phyloP scores from a whole-genome alignment of 208 protist genomes.

The Strigomonas culicis region DNA sequence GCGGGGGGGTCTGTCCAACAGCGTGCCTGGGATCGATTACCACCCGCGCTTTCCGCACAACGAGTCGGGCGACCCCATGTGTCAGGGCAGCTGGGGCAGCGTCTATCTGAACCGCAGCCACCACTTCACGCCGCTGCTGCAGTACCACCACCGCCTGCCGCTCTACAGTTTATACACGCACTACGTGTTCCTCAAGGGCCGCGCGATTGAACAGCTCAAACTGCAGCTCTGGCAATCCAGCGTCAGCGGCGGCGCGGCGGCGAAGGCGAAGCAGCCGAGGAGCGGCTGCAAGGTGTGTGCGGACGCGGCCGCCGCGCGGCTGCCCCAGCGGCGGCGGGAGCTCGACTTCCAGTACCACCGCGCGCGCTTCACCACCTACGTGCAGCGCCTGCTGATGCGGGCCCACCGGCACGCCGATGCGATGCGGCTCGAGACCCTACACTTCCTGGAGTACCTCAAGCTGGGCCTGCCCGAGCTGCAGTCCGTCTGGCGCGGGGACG shows the following conservation, averaged over 20 bases:
- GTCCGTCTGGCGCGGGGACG: slow-evolving; percentile 38
- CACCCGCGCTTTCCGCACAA: too few species aligned
- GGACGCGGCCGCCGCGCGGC: not conserved
- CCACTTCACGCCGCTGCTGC: slow-evolving; percentile 10
- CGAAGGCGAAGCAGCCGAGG: not conserved
- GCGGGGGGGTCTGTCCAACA: too few species aligned
- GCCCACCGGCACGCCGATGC: slow-evolving; percentile 51
- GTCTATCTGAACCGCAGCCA: not conserved
- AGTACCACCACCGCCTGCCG: slow-evolving; percentile 25
- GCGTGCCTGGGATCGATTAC: too few species aligned
- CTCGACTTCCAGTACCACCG: slow-evolving; percentile 18
- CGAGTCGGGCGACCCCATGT: too few species aligned
- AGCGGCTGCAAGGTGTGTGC: not conserved
- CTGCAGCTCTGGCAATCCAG: not conserved
- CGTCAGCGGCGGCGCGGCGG: not conserved
- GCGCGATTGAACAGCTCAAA: not conserved
- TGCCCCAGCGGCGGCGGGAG: slow-evolving; percentile 8
- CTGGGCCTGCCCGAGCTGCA: slow-evolving; percentile 31
- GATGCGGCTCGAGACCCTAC: slow-evolving; percentile 58
- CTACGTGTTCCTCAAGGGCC: slow-evolving; percentile 11
- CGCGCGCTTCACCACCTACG: slow-evolving; percentile 22
- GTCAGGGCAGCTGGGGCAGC: too few species aligned
- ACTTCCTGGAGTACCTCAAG: slow-evolving; percentile 39
- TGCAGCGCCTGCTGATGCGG: slow-evolving; percentile 37
- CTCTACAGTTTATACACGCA: slow-evolving; percentile 25